A percentile compares a stretch with the other conserved stretches of the same genome.
These are phyloP conservation scores for Lachnellula arida DNA, from an alignment of 2,329 filamentous ascomycete species.

Conservation along the genomic window DNA sequence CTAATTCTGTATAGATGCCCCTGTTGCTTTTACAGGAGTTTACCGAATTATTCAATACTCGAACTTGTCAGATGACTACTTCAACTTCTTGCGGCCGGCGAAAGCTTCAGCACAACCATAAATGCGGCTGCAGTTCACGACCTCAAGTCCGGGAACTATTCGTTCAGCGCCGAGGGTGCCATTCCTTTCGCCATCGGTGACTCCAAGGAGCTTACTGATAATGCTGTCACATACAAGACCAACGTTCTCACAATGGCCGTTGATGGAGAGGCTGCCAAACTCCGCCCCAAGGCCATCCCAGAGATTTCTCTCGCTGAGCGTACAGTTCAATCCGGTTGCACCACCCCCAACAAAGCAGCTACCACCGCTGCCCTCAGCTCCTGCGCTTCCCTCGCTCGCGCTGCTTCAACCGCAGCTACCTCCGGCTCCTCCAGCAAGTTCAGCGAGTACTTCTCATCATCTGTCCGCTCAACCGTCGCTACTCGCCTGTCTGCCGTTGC, in stretches of 20 bases:
- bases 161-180: constrained; percentile 50
- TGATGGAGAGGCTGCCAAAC: constrained; percentile 50
- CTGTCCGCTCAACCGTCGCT: constrained; percentile 45
- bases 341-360: constrained; percentile 40
- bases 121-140: constrained; percentile 42
- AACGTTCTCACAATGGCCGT: constrained; percentile 55
- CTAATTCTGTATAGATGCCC: constrained; percentile 33
- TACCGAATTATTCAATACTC: constrained; percentile 35
- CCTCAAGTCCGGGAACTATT: constrained; percentile 47
- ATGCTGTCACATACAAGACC: constrained; percentile 50
- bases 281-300: constrained; percentile 43
- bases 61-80: constrained; percentile 34
- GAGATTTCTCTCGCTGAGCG: constrained; percentile 42
- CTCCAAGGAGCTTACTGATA: constrained; percentile 48
- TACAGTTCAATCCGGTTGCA: constrained; percentile 49
- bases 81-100: constrained; percentile 37
- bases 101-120: constrained; percentile 39
- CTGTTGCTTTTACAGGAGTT: constrained; percentile 39
- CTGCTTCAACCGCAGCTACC: constrained; percentile 47
- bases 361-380: constrained; percentile 49
- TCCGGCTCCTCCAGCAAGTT: constrained; percentile 47
- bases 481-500: constrained; percentile 49
- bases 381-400: constrained; percentile 48
- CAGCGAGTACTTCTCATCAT: constrained; percentile 53
- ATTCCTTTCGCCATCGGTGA: constrained; percentile 50